These are phyloP conservation scores for Musa balbisiana DNA, from an alignment of 202 grass and related monocot genomes.

Conservation along the genomic window DNA sequence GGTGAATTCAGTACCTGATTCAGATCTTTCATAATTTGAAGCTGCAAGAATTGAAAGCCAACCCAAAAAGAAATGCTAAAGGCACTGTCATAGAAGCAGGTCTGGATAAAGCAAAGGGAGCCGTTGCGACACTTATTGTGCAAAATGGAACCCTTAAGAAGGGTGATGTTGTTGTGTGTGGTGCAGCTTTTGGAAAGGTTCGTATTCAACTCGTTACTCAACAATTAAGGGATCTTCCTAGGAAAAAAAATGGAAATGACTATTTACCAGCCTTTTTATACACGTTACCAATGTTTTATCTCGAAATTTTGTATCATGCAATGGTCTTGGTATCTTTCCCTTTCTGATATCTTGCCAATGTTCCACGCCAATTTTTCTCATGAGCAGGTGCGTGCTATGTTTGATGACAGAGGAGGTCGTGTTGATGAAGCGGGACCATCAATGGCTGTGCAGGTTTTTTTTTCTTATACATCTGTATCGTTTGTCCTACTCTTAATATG, in stretches of 20 bases:
- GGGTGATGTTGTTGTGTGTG: constrained; percentile 84
- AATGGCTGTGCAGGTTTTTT: constrained; percentile 73
- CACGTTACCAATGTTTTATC: not conserved
- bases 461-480: not conserved
- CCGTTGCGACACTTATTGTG: constrained; percentile 68
- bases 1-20: constrained; percentile 13
- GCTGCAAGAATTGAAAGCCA: constrained; percentile 98
- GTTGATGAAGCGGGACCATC: constrained; percentile 86
- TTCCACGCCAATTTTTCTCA: not conserved
- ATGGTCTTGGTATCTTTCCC: not conserved
- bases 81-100: constrained; percentile 90
- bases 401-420: constrained; percentile 68
- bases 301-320: not conserved
- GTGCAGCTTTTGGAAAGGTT: constrained; percentile 96
- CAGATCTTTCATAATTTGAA: constrained; percentile 38
- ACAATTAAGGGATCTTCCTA: not conserved
- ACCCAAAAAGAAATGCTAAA: constrained; percentile 89
- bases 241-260: not conserved
- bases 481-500: not conserved
- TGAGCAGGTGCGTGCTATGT: constrained; percentile 87
- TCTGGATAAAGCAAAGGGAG: constrained; percentile 87
- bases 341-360: not conserved
- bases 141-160: constrained; percentile 95
- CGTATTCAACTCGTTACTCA: constrained; percentile 17
- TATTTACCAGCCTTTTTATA: not conserved